A percentile compares a stretch with the other conserved stretches of the same genome.
These are phyloP conservation scores for Aspergillus sp. DNA, from an alignment of 2,329 filamentous ascomycete species.

Conservation along the genomic window DNA sequence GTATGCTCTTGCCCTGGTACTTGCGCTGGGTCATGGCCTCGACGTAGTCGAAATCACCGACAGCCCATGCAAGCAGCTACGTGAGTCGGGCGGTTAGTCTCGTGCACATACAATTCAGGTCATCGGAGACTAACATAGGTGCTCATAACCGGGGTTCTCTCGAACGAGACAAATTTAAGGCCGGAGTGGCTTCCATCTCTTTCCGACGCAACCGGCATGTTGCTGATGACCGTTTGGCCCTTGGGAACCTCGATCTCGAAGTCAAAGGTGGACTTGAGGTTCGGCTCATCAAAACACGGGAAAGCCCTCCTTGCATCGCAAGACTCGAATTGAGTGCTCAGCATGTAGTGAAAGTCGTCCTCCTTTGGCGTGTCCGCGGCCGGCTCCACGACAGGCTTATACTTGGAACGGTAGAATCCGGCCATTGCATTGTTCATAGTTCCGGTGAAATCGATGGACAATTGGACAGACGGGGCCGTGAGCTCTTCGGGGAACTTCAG, in stretches of 20 bases:
- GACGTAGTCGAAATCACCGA: slow-evolving; percentile 94
- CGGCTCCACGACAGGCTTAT: slow-evolving; percentile 67
- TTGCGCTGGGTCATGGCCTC: slow-evolving; percentile 81
- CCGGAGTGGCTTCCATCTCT: slow-evolving; percentile 58
- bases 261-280: slow-evolving; percentile 92
- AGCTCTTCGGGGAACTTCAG: slow-evolving; percentile 67
- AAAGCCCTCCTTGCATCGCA: slow-evolving; percentile 92
- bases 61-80: slow-evolving; percentile 82
- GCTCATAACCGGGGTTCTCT: slow-evolving; percentile 81
- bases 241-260: slow-evolving; percentile 85
- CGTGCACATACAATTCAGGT: slow-evolving; percentile 10
- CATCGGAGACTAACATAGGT: slow-evolving; percentile 49
- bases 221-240: slow-evolving; percentile 80
- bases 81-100: slow-evolving; percentile 39
- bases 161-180: slow-evolving; percentile 62
- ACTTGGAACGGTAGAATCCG: slow-evolving; percentile 89
- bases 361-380: slow-evolving; percentile 69
- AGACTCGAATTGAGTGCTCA: slow-evolving; percentile 95
- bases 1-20: slow-evolving; percentile 84
- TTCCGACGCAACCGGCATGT: slow-evolving; percentile 80
- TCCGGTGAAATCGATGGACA: slow-evolving; percentile 68
- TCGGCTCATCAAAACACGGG: slow-evolving; percentile 96
- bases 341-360: slow-evolving; percentile 57
- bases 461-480: slow-evolving; percentile 55
- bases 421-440: slow-evolving; percentile 85